Evolutionary conservation across 2,329 filamentous ascomycete species (phyloP), one percentile per base, ranked within the genome.

Genomic region (Arthroderma uncinatum): DNA sequence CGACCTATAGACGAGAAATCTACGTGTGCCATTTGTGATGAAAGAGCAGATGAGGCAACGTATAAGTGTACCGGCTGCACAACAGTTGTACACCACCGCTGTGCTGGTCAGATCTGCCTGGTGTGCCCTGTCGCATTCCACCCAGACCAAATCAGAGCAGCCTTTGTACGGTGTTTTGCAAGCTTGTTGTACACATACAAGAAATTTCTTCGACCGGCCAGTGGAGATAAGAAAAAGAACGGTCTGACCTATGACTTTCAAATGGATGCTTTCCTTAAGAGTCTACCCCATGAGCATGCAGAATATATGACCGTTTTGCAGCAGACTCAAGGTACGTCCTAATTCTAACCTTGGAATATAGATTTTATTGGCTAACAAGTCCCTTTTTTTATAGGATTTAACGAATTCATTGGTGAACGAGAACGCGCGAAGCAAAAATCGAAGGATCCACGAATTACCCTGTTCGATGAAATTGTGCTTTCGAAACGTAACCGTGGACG

Each of bases 131-230:
- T 78, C 12, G 82, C 82, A 1, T 86, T 86, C 72, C 78, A 82
- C 60, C 77, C 82, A 6, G 82, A 85, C 61, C 83, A 85, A 67
- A 75, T 86, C 42, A 80, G 82, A 16, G 83, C 83, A 14, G 83
- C 83, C 0, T 86, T 86, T 65, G 82, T 85, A 33, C 76, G 83
- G 64, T 85, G 82, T 69, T 85, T 86, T 63, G 83, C 83, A 33
- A 85, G 82, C 63, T 72, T 86, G 58, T 77, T 86, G 61, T 86
- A 85, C 69, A 86, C 83, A 0, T 86, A 86, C 66, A 80, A 84
- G 57, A 80, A 81, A 62, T 85, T 78, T 65, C 74, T 86, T 59
- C 69, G 77, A 21, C 79, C 82, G 3, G 78, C 83, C 14, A 78
- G 73, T 8, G 78, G 79, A 23, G 81, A 84, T 54, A 79, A 82